These are phyloP conservation scores for Pezicula rhizophila DNA, from an alignment of 2,329 filamentous ascomycete species.

Conservation along the genomic window DNA sequence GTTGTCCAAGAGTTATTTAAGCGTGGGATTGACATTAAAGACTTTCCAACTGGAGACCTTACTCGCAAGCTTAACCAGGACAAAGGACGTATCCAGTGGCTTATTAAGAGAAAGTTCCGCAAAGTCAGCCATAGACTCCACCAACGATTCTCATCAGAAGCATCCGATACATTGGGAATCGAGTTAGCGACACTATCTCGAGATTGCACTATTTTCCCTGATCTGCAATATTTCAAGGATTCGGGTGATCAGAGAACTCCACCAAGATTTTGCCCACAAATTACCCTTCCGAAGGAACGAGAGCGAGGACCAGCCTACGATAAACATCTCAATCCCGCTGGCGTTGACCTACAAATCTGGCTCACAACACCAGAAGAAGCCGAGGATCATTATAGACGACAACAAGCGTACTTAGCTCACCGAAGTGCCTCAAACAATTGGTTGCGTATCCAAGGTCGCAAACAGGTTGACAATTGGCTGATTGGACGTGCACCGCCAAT, in stretches of 20 bases:
- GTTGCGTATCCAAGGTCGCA: neutral
- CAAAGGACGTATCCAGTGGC: no score
- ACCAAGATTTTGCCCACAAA: neutral
- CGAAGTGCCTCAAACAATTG: neutral
- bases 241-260: neutral
- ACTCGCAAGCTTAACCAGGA: no score
- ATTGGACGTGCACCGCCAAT: neutral
- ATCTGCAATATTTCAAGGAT: neutral
- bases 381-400: neutral
- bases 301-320: neutral
- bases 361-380: neutral
- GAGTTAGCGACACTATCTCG: neutral
- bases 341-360: neutral
- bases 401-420: neutral
- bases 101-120: no score
- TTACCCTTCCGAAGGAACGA: neutral
- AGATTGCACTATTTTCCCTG: no score
- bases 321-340: neutral
- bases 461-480: neutral
- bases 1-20: no score
- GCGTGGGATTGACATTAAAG: no score
- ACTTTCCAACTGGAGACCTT: no score
- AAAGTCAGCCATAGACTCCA: no score
- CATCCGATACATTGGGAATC: no score
- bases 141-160: no score